Percentiles rank a stretch among this genome's conserved stretches.
These are phyloP conservation scores for Neopestalotiopsis sp. DNA, from an alignment of 2,329 filamentous ascomycete species.

Conservation along the genomic window DNA sequence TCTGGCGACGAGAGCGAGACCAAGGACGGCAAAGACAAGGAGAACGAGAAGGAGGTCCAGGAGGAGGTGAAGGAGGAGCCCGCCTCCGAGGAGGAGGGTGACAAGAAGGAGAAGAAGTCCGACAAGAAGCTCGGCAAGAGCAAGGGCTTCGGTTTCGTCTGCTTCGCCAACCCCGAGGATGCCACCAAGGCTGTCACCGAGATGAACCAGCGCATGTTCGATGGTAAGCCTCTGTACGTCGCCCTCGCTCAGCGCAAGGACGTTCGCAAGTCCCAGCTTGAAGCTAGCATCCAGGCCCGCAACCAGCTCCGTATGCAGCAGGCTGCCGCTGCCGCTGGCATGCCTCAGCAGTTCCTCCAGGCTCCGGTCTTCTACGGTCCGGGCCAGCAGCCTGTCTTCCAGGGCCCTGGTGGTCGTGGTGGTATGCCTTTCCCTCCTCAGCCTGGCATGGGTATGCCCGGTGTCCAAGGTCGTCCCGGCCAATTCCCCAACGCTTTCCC, in stretches of 20 bases:
- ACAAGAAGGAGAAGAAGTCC: constrained; percentile 65
- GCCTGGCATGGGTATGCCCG: constrained; percentile 68
- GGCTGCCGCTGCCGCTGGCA: constrained; percentile 85
- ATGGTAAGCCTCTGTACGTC: constrained; percentile 96
- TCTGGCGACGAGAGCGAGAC: constrained; percentile 54
- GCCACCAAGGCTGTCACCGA: constrained; percentile 98
- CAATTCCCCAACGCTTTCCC: constrained; percentile 80
- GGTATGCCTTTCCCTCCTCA: constrained; percentile 69
- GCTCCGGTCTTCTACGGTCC: constrained; percentile 91
- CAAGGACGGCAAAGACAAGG: constrained; percentile 49
- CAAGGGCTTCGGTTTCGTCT: constrained; percentile 99
- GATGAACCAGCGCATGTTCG: constrained; percentile 99
- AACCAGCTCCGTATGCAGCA: constrained; percentile 99
- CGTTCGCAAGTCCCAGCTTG: constrained; percentile 98
- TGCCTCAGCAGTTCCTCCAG: constrained; percentile 88
- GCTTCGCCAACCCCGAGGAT: constrained; percentile 99
- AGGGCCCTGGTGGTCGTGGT: constrained; percentile 64
- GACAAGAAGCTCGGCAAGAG: constrained; percentile 88
- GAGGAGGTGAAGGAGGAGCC: constrained; percentile 57
- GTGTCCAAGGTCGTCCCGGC: constrained; percentile 80
- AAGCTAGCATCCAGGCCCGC: constrained; percentile 98
- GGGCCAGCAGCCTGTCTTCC: constrained; percentile 75
- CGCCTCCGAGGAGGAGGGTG: constrained; percentile 52
- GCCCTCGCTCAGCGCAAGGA: constrained; percentile 99
- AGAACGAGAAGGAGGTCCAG: constrained; percentile 53